Evolutionary conservation across 2,329 filamentous ascomycete species (phyloP).

Genomic region (Hyphodiscus sp.): DNA sequence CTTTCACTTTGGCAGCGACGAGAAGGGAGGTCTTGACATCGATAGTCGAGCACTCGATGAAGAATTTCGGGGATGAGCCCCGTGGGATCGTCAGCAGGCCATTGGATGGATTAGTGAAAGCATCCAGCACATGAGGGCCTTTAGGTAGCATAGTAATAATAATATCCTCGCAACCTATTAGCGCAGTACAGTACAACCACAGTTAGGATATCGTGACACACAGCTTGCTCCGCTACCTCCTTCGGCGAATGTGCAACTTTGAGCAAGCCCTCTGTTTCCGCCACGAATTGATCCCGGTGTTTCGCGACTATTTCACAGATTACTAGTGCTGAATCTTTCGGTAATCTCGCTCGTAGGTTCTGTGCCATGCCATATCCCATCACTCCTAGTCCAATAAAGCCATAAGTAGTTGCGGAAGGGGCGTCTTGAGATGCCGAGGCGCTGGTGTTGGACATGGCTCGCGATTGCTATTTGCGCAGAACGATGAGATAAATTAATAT

Average conservation of each 20-base stretch:
- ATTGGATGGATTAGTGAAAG: constrained; percentile 41
- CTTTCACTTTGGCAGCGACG: constrained; percentile 6
- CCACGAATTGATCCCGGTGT: constrained; percentile 1
- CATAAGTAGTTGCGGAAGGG: neutral
- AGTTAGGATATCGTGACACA: neutral
- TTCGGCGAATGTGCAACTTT: constrained; percentile 2
- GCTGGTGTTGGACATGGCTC: neutral
- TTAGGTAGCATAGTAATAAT: constrained; percentile 63
- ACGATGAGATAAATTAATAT: no score
- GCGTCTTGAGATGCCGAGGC: neutral
- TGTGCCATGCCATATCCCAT: constrained; percentile 58
- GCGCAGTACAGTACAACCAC: neutral
- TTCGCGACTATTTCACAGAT: constrained; percentile 3
- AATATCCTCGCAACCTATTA: constrained; percentile 42
- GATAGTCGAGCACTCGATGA: constrained; percentile 69
- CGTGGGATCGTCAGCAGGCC: constrained; percentile 43
- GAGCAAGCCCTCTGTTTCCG: neutral
- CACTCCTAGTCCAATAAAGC: constrained; percentile 36
- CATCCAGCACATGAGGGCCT: constrained; percentile 58
- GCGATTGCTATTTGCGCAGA: neutral
- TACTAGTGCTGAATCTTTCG: constrained; percentile 21
- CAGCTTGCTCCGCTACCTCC: constrained; percentile 5
- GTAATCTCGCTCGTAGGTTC: constrained; percentile 58
- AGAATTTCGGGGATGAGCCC: constrained; percentile 38
- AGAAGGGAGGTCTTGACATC: constrained; percentile 51